Base-by-base conservation (phyloP, 2,329 filamentous ascomycete species). In the Alternaria triticina region DNA sequence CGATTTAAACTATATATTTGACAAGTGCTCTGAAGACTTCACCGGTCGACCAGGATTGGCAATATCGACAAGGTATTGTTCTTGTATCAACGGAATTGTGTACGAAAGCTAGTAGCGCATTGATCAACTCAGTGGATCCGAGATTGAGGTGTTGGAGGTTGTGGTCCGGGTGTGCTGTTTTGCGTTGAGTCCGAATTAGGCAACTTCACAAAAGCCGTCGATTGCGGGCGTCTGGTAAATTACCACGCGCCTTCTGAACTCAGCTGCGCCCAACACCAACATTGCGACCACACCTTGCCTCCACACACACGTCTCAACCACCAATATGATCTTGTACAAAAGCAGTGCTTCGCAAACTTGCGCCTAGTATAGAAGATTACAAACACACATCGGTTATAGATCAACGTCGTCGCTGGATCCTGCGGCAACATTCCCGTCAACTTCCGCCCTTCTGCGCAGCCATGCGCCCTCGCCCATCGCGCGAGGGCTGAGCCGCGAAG, bases 401-500 rank as follows among this genome's bases (percentile, higher is more conserved):
- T 13, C 6, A n/a, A 23, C 8, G 49, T 51, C 28, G 22, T 51
- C 1, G 49, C 17, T 36, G 49, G 9, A 36, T 51, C 3, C 13
- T 20, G 3, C 22, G 40, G 33, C 51, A 20, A 22, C 15, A 13
- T 40, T 22, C 4, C 36, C 25, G 13, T 58, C 36, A 3, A 23
- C 6, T 28, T 60, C 50, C 57, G 57, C 57, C 50, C 57, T 60
- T 55, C 17, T 55, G 50, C 57, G 17, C 49, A 43, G 40, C 47
- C 28, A 52, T 46, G 36, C 59, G 59, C 59, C 54, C 59, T 61
- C 45, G 22, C 1, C 15, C 8, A 12, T 23, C 6, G 25, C 36
- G 8, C 4, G 17, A 61, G 54, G 54, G 59, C 59, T 36, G 23
- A 61, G 3, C 20, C 15, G 17, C 20, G 20, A 8, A 36, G 13